These are phyloP conservation scores for Colletotrichum horii DNA, from an alignment of 2,329 filamentous ascomycete species.

Conservation along the genomic window DNA sequence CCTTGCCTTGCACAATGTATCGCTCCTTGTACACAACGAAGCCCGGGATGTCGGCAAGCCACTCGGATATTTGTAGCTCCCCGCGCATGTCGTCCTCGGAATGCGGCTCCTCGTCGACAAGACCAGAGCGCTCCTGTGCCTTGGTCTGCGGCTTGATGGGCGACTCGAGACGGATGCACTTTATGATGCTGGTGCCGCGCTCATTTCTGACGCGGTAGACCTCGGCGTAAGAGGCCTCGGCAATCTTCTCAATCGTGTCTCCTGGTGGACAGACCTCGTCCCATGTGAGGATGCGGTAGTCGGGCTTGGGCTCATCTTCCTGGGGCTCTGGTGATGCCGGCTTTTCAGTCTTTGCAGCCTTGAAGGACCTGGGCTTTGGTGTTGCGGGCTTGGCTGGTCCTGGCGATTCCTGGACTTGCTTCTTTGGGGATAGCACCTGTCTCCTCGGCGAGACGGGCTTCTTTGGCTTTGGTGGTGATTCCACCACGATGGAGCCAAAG, in stretches of 20 bases:
- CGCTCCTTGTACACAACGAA: slow-evolving; percentile 71
- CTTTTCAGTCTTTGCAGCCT: not conserved
- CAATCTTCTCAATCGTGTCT: slow-evolving; percentile 65
- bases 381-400: not conserved
- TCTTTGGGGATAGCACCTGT: not conserved
- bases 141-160: slow-evolving; percentile 64
- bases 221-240: slow-evolving; percentile 70
- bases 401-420: not conserved
- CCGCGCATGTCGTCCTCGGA: slow-evolving; percentile 59
- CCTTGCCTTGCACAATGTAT: slow-evolving; percentile 63
- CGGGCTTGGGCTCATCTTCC: slow-evolving; percentile 16
- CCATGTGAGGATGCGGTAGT: slow-evolving; percentile 57
- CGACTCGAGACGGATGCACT: slow-evolving; percentile 64
- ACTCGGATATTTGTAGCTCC: slow-evolving; percentile 68
- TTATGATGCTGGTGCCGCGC: slow-evolving; percentile 68
- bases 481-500: not conserved
- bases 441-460: not conserved
- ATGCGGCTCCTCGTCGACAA: slow-evolving; percentile 66
- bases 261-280: slow-evolving; percentile 59
- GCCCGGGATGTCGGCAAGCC: slow-evolving; percentile 67
- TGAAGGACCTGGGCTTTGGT: not conserved
- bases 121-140: slow-evolving; percentile 54
- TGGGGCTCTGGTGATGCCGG: not conserved
- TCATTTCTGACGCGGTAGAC: slow-evolving; percentile 67
- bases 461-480: not conserved